phyloP scores from a whole-genome alignment of 257 asterid species.

The Solanum bukasovii region DNA sequence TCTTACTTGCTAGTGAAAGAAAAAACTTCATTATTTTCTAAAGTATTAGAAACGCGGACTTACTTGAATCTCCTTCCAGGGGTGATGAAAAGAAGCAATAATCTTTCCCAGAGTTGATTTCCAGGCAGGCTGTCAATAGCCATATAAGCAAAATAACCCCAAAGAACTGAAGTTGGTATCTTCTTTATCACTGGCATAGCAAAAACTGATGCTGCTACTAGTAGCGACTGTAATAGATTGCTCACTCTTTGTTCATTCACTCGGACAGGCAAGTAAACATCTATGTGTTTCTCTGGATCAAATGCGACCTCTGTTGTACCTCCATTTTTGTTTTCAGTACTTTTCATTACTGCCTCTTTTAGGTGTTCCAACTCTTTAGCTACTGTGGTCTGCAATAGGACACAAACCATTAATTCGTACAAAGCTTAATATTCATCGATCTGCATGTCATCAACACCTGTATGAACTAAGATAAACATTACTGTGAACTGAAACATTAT shows the following conservation, averaged over 20 bases:
- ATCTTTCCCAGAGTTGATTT: conserved; percentile 52
- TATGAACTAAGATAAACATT: neutral
- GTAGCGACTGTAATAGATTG: conserved; percentile 42
- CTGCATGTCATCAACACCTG: neutral
- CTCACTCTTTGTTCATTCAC: conserved; percentile 61
- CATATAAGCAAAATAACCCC: conserved; percentile 33
- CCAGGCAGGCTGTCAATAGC: conserved; percentile 63
- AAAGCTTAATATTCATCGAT: neutral
- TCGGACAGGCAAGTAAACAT: conserved; percentile 39
- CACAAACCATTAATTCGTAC: neutral
- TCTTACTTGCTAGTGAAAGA: neutral
- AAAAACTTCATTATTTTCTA: neutral
- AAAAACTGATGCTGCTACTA: conserved; percentile 36
- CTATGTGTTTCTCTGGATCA: conserved; percentile 37
- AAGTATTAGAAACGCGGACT: neutral
- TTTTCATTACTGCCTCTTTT: conserved; percentile 41
- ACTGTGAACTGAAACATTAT: neutral
- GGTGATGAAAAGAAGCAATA: conserved; percentile 33
- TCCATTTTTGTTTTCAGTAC: neutral
- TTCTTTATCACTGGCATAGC: conserved; percentile 40
- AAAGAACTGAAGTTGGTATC: neutral
- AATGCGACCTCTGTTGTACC: conserved; percentile 8
- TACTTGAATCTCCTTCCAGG: conserved; percentile 40
- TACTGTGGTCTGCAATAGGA: conserved; percentile 17
- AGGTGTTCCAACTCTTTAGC: conserved; percentile 34